Conservation (phyloP, 2,329 filamentous ascomycete genomes). For the Botrytis sinoallii region DNA sequence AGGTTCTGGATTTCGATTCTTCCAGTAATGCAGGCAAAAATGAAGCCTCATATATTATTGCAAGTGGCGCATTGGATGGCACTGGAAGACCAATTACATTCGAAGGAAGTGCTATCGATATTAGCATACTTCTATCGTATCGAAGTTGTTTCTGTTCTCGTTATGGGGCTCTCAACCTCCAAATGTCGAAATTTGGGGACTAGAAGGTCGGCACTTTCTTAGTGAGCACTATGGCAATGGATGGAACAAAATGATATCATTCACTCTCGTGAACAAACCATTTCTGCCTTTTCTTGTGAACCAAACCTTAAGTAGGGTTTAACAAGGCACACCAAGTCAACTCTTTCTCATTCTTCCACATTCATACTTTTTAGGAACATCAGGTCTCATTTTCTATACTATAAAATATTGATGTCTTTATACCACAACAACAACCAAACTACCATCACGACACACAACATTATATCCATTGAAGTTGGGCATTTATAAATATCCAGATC, state of each 20-base stretch:
- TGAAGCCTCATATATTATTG: not conserved
- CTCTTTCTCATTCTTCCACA: not conserved
- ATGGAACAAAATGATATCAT: not conserved
- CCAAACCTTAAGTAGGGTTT: not conserved
- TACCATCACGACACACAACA: not conserved
- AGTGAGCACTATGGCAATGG: not conserved
- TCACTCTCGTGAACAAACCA: not conserved
- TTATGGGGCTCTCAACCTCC: not conserved
- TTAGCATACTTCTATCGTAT: not conserved
- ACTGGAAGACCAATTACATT: not conserved
- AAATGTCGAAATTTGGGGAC: not conserved
- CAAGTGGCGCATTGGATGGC: not conserved
- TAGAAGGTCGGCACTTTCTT: not conserved
- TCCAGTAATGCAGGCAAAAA: not conserved
- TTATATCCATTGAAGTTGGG: no score
- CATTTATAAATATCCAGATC: not conserved
- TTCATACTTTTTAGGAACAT: not conserved
- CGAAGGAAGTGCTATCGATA: not conserved
- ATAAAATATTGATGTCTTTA: not conserved
- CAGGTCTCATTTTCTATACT: not conserved
- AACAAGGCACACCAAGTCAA: not conserved
- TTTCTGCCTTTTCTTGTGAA: not conserved
- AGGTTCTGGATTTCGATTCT: not conserved
- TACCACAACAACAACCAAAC: not conserved
- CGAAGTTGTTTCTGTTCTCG: not conserved